Evolutionary conservation across 2,329 filamentous ascomycete genomes (phyloP).

Genomic region (Arthrobotrys entomopaga): DNA sequence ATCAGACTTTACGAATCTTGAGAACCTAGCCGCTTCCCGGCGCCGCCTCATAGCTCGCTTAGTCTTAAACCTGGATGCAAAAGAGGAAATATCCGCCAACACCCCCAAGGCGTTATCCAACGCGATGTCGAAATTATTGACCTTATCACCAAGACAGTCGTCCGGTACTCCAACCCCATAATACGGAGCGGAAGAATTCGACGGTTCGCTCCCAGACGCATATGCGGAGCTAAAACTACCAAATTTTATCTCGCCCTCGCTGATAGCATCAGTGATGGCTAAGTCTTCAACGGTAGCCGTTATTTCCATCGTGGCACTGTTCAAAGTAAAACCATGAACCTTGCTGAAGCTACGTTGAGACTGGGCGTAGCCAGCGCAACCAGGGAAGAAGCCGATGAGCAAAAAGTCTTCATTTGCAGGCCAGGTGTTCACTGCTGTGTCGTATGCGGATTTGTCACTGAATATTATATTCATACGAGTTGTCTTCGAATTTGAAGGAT

Average conservation of each 20-base stretch:
- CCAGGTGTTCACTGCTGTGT: slow-evolving; percentile 34
- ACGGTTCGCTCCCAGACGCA: neutral
- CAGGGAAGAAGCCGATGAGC: slow-evolving; percentile 39
- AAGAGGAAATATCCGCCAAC: neutral
- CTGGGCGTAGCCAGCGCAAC: slow-evolving; percentile 28
- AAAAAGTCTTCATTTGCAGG: slow-evolving; percentile 37
- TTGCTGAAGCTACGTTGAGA: slow-evolving; percentile 37
- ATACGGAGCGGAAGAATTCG: slow-evolving; percentile 29
- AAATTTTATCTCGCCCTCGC: slow-evolving; percentile 49
- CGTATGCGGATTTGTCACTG: slow-evolving; percentile 32
- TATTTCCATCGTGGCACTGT: slow-evolving; percentile 19
- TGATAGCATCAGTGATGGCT: slow-evolving; percentile 27
- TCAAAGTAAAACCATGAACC: slow-evolving; percentile 16
- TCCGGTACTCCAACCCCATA: slow-evolving; percentile 42
- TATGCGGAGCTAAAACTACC: slow-evolving; percentile 31
- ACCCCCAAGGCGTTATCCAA: slow-evolving; percentile 38
- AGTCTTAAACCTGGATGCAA: slow-evolving; percentile 19
- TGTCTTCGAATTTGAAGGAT: slow-evolving; percentile 8
- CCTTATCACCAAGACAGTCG: slow-evolving; percentile 41
- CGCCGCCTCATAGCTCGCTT: slow-evolving; percentile 36
- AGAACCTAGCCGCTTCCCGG: slow-evolving; percentile 26
- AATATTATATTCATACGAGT: slow-evolving; percentile 43
- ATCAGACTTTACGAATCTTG: slow-evolving; percentile 10
- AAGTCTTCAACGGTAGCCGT: slow-evolving; percentile 29
- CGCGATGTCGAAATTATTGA: slow-evolving; percentile 32